phyloP scores from a whole-genome alignment of 352 stramenopile species.

The Phytopythium boreale region DNA sequence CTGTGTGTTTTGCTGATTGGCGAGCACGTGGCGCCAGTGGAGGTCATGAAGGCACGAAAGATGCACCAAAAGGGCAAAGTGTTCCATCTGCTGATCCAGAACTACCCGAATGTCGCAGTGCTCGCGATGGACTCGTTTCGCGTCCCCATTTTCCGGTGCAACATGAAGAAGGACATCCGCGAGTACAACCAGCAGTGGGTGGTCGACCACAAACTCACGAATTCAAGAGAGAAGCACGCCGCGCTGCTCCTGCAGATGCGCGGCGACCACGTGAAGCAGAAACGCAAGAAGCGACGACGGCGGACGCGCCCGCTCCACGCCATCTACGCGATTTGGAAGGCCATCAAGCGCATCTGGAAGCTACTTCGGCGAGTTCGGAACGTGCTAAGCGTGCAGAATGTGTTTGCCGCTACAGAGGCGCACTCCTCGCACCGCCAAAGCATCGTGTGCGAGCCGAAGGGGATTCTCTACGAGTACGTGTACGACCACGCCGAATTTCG shows the following conservation, averaged over 20 bases:
- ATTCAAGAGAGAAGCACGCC: conserved; percentile 33
- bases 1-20: conserved; percentile 59
- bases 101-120: conserved; percentile 53
- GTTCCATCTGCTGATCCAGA: conserved; percentile 74
- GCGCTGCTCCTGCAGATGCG: conserved; percentile 60
- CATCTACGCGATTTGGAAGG: conserved; percentile 31
- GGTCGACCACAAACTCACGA: conserved; percentile 43
- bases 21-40: conserved; percentile 47
- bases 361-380: conserved; percentile 32
- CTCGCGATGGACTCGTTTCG: conserved; percentile 74
- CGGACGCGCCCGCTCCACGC: conserved; percentile 20
- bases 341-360: conserved; percentile 52
- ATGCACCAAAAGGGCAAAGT: conserved; percentile 60
- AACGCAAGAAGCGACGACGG: conserved; percentile 15
- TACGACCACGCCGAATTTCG: conserved; percentile 76
- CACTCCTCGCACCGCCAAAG: conserved; percentile 33
- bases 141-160: conserved; percentile 67
- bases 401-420: conserved; percentile 43
- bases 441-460: conserved; percentile 78
- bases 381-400: conserved; percentile 66
- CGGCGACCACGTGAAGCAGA: conserved; percentile 21
- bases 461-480: conserved; percentile 81
- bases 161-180: conserved; percentile 39
- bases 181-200: conserved; percentile 68
- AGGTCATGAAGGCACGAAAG: conserved; percentile 49